Percentiles rank a stretch among this genome's conserved stretches.
phyloP scores from a whole-genome alignment of 306 rosid genomes.

The Morella rubra region DNA sequence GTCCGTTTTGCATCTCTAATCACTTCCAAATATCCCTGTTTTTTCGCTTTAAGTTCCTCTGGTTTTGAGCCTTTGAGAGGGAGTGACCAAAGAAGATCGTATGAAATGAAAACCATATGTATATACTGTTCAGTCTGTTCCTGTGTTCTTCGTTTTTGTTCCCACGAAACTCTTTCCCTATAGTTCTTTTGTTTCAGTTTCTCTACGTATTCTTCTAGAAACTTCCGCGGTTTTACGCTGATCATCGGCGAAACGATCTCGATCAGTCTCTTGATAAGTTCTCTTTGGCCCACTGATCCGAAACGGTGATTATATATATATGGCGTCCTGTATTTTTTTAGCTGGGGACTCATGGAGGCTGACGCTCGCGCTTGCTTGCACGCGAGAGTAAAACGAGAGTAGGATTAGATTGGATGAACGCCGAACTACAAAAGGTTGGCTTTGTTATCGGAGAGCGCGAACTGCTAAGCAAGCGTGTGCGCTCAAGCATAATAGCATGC shows the following conservation, averaged over 20 bases:
- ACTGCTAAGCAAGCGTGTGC: conserved; percentile 57
- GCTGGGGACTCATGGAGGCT: neutral
- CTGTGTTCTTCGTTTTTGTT: conserved; percentile 11
- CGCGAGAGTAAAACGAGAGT: conserved; percentile 22
- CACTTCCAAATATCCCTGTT: neutral
- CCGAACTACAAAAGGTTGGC: neutral
- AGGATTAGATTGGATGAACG: neutral
- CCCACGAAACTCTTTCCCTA: neutral
- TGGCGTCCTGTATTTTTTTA: too few species aligned
- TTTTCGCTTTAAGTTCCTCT: neutral
- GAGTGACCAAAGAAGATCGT: neutral
- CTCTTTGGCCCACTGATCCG: conserved; percentile 4
- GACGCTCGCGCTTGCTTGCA: neutral
- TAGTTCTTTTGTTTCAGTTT: neutral
- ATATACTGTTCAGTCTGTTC: neutral
- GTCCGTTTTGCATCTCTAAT: conserved; percentile 16
- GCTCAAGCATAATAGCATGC: conserved; percentile 41
- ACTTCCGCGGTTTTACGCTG: neutral
- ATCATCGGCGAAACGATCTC: neutral
- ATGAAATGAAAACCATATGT: conserved; percentile 11
- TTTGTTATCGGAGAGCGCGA: conserved; percentile 29
- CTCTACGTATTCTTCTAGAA: neutral
- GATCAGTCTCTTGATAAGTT: neutral
- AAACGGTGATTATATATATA: neutral
- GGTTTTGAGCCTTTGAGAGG: neutral